Conservation (phyloP, 2,329 filamentous ascomycete genomes). For the Lachnellula subtilissima region DNA sequence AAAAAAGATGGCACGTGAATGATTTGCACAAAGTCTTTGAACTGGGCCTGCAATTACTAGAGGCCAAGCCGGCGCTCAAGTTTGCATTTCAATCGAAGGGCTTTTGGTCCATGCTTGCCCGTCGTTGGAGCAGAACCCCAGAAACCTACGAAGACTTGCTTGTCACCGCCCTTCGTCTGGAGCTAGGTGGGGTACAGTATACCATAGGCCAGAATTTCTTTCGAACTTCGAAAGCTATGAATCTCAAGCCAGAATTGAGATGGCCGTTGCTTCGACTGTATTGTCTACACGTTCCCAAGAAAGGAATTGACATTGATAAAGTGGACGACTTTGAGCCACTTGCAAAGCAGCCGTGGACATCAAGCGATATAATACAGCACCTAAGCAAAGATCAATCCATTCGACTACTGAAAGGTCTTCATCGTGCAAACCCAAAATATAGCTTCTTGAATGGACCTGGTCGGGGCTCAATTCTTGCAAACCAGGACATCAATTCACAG, state of each 20-base stretch:
- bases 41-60: constrained; percentile 10
- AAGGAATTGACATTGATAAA: constrained; percentile 11
- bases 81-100: background rate
- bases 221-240: background rate
- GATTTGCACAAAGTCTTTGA: constrained; percentile 6
- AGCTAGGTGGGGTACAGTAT: constrained; percentile 3
- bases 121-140: constrained; percentile 7
- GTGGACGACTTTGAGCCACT: constrained; percentile 6
- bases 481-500: background rate
- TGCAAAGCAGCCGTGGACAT: constrained; percentile 6
- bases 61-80: constrained; percentile 5
- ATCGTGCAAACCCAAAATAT: constrained; percentile 1
- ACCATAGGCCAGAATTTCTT: constrained; percentile 5
- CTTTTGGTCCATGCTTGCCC: constrained; percentile 7
- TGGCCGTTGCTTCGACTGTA: constrained; percentile 14
- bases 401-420: constrained; percentile 6
- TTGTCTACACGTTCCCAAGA: constrained; percentile 12
- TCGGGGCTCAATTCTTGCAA: constrained; percentile 5
- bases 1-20: constrained; percentile 1
- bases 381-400: constrained; percentile 9
- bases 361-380: constrained; percentile 9
- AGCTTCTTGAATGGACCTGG: constrained; percentile 2
- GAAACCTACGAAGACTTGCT: constrained; percentile 7
- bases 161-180: constrained; percentile 6
- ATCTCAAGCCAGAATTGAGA: constrained; percentile 2